phyloP scores from a whole-genome alignment of 768 basidiomycete species.

The Clathrus columnatus region DNA sequence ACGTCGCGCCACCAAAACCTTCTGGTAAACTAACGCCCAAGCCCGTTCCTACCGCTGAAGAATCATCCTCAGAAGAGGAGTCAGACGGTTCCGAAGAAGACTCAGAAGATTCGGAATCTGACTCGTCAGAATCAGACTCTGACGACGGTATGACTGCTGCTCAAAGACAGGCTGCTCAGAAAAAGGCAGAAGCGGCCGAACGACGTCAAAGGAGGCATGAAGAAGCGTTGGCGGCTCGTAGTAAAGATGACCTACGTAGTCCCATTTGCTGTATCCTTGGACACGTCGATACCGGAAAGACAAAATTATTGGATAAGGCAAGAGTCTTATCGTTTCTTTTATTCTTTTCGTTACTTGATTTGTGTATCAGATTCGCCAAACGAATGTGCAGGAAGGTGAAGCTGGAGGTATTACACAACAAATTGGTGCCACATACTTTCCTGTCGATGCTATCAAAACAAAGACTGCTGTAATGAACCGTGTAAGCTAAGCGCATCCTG shows the following conservation, averaged over 20 bases:
- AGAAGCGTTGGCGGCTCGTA: constrained; percentile 77
- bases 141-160: constrained; percentile 61
- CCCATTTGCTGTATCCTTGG: constrained; percentile 99
- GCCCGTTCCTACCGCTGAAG: constrained; percentile 11
- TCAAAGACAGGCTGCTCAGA: constrained; percentile 59
- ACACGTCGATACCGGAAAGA: constrained; percentile 99
- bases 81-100: constrained; percentile 27
- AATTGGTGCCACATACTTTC: constrained; percentile 99
- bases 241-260: constrained; percentile 83
- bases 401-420: constrained; percentile 99
- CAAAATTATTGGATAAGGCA: constrained; percentile 94
- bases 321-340: constrained; percentile 14
- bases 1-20: too few relatives aligned
- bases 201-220: constrained; percentile 72
- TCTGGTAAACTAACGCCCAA: background rate
- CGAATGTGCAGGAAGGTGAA: constrained; percentile 98
- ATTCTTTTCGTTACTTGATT: background rate
- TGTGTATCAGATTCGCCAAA: constrained; percentile 83
- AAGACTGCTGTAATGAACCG: constrained; percentile 94
- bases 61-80: constrained; percentile 23
- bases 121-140: constrained; percentile 21
- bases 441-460: constrained; percentile 83
- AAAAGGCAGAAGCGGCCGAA: constrained; percentile 78
- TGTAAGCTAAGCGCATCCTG: constrained; percentile 28
- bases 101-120: constrained; percentile 32